A percentile compares a stretch with the other conserved stretches of the same genome.
phyloP scores from a whole-genome alignment of 1,284 basidiomycete species.

The Cryptococcus wingfieldii region DNA sequence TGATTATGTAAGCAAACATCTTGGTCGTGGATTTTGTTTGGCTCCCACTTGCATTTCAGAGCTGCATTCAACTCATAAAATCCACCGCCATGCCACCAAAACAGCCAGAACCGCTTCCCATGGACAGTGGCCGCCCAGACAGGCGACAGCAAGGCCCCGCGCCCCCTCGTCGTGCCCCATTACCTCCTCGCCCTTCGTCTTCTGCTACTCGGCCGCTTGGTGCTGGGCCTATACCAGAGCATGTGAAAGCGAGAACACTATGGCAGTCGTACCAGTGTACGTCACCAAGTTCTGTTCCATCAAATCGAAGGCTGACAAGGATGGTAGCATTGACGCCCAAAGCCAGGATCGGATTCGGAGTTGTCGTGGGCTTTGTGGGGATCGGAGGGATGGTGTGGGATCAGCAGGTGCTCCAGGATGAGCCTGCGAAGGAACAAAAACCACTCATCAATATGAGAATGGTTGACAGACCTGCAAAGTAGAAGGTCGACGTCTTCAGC shows the following conservation, averaged over 20 bases:
- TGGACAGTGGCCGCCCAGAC: no score
- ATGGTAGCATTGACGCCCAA: constrained; percentile 4
- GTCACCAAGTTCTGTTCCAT: neutral
- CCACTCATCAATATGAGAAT: constrained; percentile 8
- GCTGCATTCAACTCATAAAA: no score
- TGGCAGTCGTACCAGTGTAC: constrained; percentile 1
- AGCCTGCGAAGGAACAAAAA: neutral
- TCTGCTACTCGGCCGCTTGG: neutral
- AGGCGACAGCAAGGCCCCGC: no score
- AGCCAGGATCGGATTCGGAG: constrained; percentile 10
- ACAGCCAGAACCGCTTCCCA: neutral
- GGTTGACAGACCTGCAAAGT: constrained; percentile 9
- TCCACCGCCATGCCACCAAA: neutral
- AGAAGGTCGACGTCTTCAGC: neutral
- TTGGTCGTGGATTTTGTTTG: no score
- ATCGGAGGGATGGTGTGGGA: constrained; percentile 12
- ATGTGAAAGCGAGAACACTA: neutral
- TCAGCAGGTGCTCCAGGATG: constrained; percentile 9
- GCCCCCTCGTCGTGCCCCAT: no score
- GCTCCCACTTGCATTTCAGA: no score
- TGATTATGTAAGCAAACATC: no score
- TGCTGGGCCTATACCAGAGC: constrained; percentile 1
- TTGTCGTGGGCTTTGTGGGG: constrained; percentile 7
- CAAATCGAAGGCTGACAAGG: no score
- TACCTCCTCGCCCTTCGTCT: neutral